Base-by-base conservation (phyloP, 495 filamentous ascomycete genomes). In the Thermothielavioides terrestris region DNA sequence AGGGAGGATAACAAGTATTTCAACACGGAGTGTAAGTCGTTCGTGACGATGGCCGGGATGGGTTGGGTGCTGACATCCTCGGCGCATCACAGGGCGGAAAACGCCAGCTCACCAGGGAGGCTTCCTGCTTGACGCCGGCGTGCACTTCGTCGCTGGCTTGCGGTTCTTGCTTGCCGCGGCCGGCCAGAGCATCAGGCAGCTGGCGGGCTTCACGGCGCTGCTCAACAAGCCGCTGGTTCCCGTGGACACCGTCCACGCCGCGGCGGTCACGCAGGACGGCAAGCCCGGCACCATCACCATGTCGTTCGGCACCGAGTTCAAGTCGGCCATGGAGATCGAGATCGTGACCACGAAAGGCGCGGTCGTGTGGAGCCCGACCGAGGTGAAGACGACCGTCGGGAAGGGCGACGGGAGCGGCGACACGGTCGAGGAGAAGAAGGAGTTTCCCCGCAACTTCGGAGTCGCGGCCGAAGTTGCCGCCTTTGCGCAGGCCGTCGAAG, bases 81-180 rank as follows among this genome's bases (percentile, higher is more conserved):
- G 7, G n/a, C n/a, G n/a, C n/a, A n/a, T n/a, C n/a, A n/a, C 40
- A 69, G 72, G 87, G 87, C 79, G 87, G 31, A 88, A 86, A 64
- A 74, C 56, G 6, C 86, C 86, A 0, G 65, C 71, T 22, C 78
- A 89, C 56, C 84, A 88, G 59, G 87, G 86, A 15, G 87, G 87
- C 9, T 92, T 90, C 59, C 61, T 91, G 14, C 70, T 91, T 1
- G 87, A 90, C 56, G 86, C 83, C 9, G 86, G 65, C 21, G 78
- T 92, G 9, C 87, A 90, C 62, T 81, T 78, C 45, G 65, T 83
- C 42, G 87, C 86, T 25, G 84, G 66, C 0, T 70, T 84, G 14
- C 67, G 83, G 18, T 53, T 82, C 31, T 59, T 90, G 32, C 71
- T 89, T 2, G 78, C 72, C 0, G 62, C 68, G 17, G 69, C 71